These are phyloP conservation scores for Solanum clarkiae DNA, from an alignment of 257 asterid species.

Conservation along the genomic window DNA sequence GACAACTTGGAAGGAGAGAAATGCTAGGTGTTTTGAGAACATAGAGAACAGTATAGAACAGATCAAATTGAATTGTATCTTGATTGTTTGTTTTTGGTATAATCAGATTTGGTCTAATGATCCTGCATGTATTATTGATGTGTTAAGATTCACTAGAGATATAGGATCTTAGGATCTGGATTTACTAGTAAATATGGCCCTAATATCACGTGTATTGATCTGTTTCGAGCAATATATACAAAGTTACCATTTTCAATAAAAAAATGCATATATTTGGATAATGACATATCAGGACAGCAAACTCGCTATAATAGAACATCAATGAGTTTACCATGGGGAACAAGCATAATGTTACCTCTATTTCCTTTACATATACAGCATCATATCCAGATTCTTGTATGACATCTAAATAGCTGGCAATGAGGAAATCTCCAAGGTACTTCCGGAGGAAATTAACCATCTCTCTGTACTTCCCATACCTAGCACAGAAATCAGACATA, in stretches of 20 bases:
- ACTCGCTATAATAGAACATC: background rate
- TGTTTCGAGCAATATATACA: background rate
- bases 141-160: background rate
- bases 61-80: background rate
- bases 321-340: background rate
- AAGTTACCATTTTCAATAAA: background rate
- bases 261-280: background rate
- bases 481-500: conserved; percentile 11
- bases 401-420: conserved; percentile 74
- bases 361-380: conserved; percentile 53
- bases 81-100: background rate
- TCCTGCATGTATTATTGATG: background rate
- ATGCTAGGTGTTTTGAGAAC: background rate
- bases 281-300: background rate
- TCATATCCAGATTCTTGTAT: conserved; percentile 81
- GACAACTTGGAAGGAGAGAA: background rate
- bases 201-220: background rate
- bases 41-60: background rate
- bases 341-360: conserved; percentile 46
- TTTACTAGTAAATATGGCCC: background rate
- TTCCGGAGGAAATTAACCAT: conserved; percentile 74
- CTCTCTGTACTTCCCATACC: conserved; percentile 66
- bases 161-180: background rate
- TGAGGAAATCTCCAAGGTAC: conserved; percentile 91
- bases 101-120: background rate